phyloP scores from a whole-genome alignment of 495 filamentous ascomycete species.

The Xylaria scruposa region DNA sequence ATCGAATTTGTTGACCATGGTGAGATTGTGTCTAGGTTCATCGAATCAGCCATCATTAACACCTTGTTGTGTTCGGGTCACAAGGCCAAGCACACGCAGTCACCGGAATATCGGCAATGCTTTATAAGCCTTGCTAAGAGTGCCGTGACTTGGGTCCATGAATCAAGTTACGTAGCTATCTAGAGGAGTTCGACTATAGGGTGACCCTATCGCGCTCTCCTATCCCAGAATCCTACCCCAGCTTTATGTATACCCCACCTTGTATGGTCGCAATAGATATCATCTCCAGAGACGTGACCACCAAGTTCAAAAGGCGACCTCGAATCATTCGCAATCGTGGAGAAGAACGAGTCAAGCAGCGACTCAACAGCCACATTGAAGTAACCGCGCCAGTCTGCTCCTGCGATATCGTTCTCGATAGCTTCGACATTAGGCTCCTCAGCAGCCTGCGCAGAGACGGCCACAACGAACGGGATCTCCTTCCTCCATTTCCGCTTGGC shows the following conservation, averaged over 20 bases:
- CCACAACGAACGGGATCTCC: constrained; percentile 20
- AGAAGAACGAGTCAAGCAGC: constrained; percentile 15
- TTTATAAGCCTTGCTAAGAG: neutral
- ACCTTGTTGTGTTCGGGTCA: neutral
- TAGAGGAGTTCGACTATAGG: no score
- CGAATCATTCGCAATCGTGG: constrained; percentile 8
- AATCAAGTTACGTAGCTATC: neutral
- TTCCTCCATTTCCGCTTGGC: constrained; percentile 7
- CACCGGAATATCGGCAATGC: neutral
- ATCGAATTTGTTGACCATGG: neutral
- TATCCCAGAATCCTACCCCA: constrained; percentile 4
- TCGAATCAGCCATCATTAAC: neutral
- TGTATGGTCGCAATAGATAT: constrained; percentile 21
- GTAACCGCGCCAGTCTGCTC: constrained; percentile 10
- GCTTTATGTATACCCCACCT: constrained; percentile 21
- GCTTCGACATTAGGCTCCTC: neutral
- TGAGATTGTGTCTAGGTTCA: neutral
- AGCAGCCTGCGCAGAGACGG: constrained; percentile 13
- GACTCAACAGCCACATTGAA: constrained; percentile 21
- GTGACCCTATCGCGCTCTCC: neutral
- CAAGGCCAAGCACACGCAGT: neutral
- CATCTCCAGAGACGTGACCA: constrained; percentile 12
- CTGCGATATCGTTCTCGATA: neutral
- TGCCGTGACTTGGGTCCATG: neutral
- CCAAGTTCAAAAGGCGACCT: constrained; percentile 7